Base-by-base conservation (phyloP, 73 alveolate species). In the Paramecium biaurelia region DNA sequence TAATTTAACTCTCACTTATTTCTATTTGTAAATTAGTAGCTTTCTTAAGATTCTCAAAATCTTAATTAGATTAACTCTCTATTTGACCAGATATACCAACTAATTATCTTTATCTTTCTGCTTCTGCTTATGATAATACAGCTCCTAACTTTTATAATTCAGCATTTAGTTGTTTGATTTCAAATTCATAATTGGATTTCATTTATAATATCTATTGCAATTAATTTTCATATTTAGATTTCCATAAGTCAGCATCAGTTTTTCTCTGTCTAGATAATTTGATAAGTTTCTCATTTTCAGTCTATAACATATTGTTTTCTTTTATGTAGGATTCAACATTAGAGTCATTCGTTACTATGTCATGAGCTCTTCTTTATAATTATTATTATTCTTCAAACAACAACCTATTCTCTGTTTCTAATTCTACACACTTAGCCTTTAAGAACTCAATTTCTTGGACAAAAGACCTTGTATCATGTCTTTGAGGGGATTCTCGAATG, bases 231-330 rank as follows among this genome's bases (percentile, higher is more conserved):
- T 79, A 79, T 79, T 79, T 79, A 26, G 90, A 79, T 47, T 79
- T 79, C 90, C 90, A 79, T 24, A 79, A 45, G 30, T 79, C 90
- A 3, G 90, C 90, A 42, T 79, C 90, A 20, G 90, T 79, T 45
- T 79, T 79, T 45, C 90, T 79, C 15, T 79, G 15, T 45, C 90
- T 20, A 6, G 90, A 32, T 34, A 79, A 79, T 26, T 79, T 79
- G 18, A 43, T 43, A 8, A 47, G 30, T 79, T 79, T 79, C 43
- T 79, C 90, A 79, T 43, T 47, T 24, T 79, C 90, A 24, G 56
- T 24, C 32, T 79, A 47, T 6, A 79, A 34, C 70, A 47, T 43
- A 7, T 79, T 41, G 18, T 79, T 79, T 24, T 79, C 90, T 47
- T 47, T 79, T 2, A 79, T 24, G 28, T 42, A 79, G 28, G 45